Conservation (phyloP, 768 basidiomycete genomes). For the Lyophyllum shimeji region DNA sequence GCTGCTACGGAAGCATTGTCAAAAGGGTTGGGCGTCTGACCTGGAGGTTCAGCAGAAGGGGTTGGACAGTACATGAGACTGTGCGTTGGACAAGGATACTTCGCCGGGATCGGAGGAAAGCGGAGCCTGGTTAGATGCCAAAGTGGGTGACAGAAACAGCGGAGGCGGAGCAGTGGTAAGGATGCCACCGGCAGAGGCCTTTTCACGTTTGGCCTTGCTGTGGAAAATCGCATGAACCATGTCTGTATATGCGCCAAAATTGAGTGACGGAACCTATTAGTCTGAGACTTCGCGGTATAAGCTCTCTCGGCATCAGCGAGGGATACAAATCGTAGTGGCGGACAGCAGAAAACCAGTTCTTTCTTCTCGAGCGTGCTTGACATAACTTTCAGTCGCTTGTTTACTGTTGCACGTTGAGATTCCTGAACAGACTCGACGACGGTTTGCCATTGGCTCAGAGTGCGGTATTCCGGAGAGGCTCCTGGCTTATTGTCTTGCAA, state of each 20-base stretch:
- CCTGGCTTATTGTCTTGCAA: neutral
- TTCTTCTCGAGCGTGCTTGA: neutral
- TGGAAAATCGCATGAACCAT: neutral
- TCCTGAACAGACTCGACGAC: neutral
- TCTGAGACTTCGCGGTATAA: conserved; percentile 14
- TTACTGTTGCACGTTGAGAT: neutral
- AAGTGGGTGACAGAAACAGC: conserved; percentile 1
- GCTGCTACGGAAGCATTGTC: neutral
- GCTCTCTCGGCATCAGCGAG: conserved; percentile 25
- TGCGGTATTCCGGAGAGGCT: neutral
- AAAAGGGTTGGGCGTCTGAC: neutral
- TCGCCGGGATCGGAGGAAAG: neutral
- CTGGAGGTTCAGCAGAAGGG: neutral
- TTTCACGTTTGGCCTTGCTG: neutral
- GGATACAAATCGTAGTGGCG: conserved; percentile 30
- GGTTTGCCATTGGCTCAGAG: conserved; percentile 15
- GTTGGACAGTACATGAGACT: neutral
- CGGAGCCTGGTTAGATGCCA: neutral
- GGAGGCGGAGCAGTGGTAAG: neutral
- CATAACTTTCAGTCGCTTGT: neutral
- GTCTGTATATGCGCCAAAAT: neutral
- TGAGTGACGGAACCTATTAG: conserved; percentile 7
- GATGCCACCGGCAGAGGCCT: neutral
- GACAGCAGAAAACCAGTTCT: conserved; percentile 10
- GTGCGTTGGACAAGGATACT: neutral